These are phyloP conservation scores for Rhizophora mangle DNA, from an alignment of 345 rosid genomes.

Conservation along the genomic window DNA sequence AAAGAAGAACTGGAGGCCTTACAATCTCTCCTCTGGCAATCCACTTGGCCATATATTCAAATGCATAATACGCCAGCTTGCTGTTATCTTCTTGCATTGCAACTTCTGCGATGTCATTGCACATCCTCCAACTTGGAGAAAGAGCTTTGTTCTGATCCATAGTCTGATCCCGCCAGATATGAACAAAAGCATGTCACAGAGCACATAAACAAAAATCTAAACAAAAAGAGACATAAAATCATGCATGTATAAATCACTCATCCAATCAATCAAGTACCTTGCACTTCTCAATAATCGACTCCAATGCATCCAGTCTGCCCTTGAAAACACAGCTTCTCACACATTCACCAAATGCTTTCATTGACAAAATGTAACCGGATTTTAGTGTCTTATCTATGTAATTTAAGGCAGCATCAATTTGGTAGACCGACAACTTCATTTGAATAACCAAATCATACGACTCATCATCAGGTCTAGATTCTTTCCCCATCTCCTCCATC, in stretches of 20 bases:
- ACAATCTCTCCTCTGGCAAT: slow-evolving; percentile 68
- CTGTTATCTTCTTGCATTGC: slow-evolving; percentile 73
- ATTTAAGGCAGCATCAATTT: slow-evolving; percentile 68
- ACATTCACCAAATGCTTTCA: slow-evolving; percentile 50
- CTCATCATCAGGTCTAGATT: slow-evolving; percentile 81
- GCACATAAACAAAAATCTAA: neutral
- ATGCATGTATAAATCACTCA: neutral
- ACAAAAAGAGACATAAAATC: neutral
- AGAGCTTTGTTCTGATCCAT: slow-evolving; percentile 82
- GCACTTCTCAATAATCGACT: slow-evolving; percentile 77
- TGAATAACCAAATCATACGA: slow-evolving; percentile 64
- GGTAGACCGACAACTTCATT: slow-evolving; percentile 44
- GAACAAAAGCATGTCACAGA: slow-evolving; percentile 18
- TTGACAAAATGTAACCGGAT: slow-evolving; percentile 56
- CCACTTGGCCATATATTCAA: slow-evolving; percentile 87
- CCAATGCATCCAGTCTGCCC: slow-evolving; percentile 60
- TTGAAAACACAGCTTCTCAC: slow-evolving; percentile 50
- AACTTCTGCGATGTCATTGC: slow-evolving; percentile 63
- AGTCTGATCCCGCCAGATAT: slow-evolving; percentile 39
- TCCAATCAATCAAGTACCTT: slow-evolving; percentile 49
- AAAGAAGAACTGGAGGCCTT: slow-evolving; percentile 51
- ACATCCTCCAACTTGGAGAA: slow-evolving; percentile 69
- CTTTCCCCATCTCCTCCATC: slow-evolving; percentile 75
- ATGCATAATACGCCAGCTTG: slow-evolving; percentile 67
- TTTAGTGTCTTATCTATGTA: slow-evolving; percentile 55